Base-by-base conservation (phyloP, 2,329 filamentous ascomycete genomes). In the Conoideocrella luteorostrata region DNA sequence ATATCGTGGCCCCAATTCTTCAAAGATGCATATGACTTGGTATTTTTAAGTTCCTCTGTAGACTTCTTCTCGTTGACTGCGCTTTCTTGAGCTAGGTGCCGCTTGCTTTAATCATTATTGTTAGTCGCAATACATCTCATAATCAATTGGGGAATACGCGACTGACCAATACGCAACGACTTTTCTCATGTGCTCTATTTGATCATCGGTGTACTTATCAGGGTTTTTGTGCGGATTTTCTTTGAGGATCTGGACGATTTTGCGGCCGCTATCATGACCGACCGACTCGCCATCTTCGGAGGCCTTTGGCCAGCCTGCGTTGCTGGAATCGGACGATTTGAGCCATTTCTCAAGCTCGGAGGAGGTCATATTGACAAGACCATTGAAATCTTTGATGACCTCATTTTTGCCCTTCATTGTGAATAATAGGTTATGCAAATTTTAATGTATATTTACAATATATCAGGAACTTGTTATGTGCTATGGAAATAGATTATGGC, bases 331-430 rank as follows among this genome's bases (percentile, higher is more conserved):
- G n/a, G 74, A 69, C 6, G 71, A 68, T 48, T 75, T 69, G 20
- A 84, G 70, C 81, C 80, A 84, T 20, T 71, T 65, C 52, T 79
- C 70, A 13, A 85, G 69, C 49, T 84, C 79, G 2, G 68, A 59
- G 2, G 78, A 66, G 10, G 69, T 72, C 80, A 85, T 84, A 59
- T 84, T 84, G 58, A 84, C 78, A 37, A 82, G 61, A 30, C 77
- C 69, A 48, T 84, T 82, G 68, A 83, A 85, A 56, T 84, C 79
- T 39, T 73, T 71, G 49, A 63, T 56, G 30, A 63, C 59, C 24
- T 61, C 55, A 3, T 59, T 52, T 22, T 48, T 50, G 22, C 51
- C 47, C 44, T 57, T 55, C 43, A 55, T 58, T 21, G 24, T 45
- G 43, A 33, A 11, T n/a, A 6, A 10, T 21, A 7, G 20, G 11